A percentile compares a stretch with the other conserved stretches of the same genome.
These are phyloP conservation scores for Plectranthus barbatus DNA, from an alignment of 257 asterid genomes.

Conservation along the genomic window DNA sequence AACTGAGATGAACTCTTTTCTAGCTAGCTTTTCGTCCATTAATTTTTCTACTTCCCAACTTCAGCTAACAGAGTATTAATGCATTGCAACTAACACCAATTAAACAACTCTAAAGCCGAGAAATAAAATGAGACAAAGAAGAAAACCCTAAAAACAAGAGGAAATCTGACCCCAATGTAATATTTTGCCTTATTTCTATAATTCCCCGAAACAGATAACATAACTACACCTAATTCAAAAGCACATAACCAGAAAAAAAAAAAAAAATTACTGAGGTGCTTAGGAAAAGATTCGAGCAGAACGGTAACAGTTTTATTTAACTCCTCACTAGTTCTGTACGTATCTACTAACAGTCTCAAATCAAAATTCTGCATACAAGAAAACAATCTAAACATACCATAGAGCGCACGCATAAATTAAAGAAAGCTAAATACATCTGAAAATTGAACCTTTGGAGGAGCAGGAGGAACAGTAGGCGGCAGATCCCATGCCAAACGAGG, in stretches of 20 bases:
- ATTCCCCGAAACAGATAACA: background rate
- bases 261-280: background rate
- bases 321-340: background rate
- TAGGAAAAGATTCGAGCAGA: background rate
- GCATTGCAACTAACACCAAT: background rate
- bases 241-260: background rate
- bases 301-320: background rate
- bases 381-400: background rate
- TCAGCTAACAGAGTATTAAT: background rate
- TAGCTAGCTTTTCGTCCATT: background rate
- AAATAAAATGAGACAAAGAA: background rate
- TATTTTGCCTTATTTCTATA: background rate
- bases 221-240: background rate
- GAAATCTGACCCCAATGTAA: background rate
- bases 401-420: background rate
- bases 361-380: background rate
- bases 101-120: background rate
- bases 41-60: background rate
- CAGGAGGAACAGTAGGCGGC: conserved; percentile 39
- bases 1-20: background rate
- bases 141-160: background rate
- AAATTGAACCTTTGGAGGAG: conserved; percentile 44
- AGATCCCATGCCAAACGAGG: conserved; percentile 76
- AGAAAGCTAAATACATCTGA: background rate
- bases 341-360: background rate